Conservation (phyloP, 306 rosid species). For the Dalbergia cultrata region DNA sequence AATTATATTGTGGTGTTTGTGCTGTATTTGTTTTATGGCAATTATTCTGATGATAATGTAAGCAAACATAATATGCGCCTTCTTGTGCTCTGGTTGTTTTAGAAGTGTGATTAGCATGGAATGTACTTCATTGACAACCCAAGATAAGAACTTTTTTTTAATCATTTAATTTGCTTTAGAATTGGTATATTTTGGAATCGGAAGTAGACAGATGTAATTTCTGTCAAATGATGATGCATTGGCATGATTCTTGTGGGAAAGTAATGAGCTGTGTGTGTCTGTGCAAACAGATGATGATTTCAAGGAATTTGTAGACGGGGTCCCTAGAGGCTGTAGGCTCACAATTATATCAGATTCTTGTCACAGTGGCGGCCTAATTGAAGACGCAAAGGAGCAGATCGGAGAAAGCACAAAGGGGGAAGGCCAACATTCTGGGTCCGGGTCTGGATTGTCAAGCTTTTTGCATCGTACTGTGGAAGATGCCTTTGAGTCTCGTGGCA, state of each 20-base stretch:
- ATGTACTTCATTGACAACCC: neutral
- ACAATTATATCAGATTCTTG: constrained; percentile 91
- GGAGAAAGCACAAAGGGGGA: constrained; percentile 66
- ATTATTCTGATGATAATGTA: neutral
- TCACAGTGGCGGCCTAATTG: constrained; percentile 83
- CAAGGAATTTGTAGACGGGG: constrained; percentile 72
- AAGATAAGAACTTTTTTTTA: neutral
- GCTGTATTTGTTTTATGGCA: neutral
- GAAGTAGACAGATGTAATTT: neutral
- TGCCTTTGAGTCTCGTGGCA: constrained; percentile 78
- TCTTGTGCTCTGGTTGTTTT: neutral
- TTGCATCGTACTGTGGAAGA: constrained; percentile 62
- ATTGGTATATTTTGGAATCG: neutral
- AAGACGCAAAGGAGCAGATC: constrained; percentile 65
- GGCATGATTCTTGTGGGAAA: neutral
- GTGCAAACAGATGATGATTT: constrained; percentile 85
- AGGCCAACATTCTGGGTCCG: constrained; percentile 46
- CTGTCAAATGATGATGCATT: neutral
- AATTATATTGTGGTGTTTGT: neutral
- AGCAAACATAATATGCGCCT: neutral
- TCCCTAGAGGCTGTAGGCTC: constrained; percentile 71
- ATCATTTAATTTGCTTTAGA: neutral
- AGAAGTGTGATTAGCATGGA: neutral
- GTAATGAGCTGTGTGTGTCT: neutral
- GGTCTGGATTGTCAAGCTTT: constrained; percentile 68